These are phyloP conservation scores for Silene latifolia DNA, from an alignment of 148 eudicot species.

Conservation along the genomic window DNA sequence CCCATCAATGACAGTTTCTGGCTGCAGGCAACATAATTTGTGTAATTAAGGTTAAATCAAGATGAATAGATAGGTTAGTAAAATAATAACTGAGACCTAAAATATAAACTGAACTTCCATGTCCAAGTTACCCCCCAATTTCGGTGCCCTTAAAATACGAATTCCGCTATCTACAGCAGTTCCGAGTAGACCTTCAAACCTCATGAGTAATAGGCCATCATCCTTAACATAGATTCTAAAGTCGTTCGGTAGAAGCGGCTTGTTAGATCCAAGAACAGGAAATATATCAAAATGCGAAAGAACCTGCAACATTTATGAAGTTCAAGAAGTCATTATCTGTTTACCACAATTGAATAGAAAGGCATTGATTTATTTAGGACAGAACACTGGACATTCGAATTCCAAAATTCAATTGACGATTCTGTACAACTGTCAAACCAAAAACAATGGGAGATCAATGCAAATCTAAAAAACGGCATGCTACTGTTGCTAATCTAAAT, in stretches of 20 bases:
- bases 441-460: no score
- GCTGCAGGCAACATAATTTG: no score
- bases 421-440: no score
- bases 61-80: no score
- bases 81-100: no score
- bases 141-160: slow-evolving; percentile 70
- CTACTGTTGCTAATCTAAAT: no score
- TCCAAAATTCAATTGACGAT: no score
- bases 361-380: neutral
- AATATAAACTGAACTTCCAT: neutral
- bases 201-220: slow-evolving; percentile 52
- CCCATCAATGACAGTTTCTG: no score
- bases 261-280: slow-evolving; percentile 87
- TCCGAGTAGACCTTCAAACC: slow-evolving; percentile 79
- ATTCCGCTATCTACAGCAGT: slow-evolving; percentile 77
- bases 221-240: slow-evolving; percentile 58
- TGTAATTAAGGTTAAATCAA: no score
- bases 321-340: slow-evolving; percentile 3
- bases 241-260: slow-evolving; percentile 72
- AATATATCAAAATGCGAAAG: slow-evolving; percentile 81
- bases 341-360: neutral
- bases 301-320: slow-evolving; percentile 45
- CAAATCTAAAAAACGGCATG: no score
- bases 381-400: slow-evolving; percentile 22
- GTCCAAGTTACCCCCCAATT: slow-evolving; percentile 40